phyloP scores from a whole-genome alignment of 78 protist species.

The Bodo saltans region DNA sequence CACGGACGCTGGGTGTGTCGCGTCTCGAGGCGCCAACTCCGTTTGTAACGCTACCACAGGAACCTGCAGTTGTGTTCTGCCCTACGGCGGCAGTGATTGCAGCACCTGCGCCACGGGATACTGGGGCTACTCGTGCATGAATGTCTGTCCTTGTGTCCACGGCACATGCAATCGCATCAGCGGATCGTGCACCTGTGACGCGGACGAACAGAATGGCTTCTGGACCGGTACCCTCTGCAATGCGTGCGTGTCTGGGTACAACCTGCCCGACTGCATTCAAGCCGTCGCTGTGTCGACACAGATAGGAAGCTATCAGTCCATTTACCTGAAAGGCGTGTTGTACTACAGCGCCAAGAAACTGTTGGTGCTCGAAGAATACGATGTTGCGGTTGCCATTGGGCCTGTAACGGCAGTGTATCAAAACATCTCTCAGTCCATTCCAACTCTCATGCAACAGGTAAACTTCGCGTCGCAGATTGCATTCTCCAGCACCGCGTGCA shows the following conservation, averaged over 20 bases:
- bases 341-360: no score
- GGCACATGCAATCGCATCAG: neutral
- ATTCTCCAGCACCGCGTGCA: no score
- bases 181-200: constrained; percentile 4
- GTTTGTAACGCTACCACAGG: no score
- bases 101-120: constrained; percentile 9
- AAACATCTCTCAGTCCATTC: no score
- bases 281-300: no score
- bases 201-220: neutral
- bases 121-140: neutral
- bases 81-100: neutral
- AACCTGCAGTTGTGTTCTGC: neutral
- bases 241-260: neutral
- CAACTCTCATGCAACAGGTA: no score
- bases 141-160: neutral
- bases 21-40: neutral
- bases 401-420: no score
- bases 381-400: no score
- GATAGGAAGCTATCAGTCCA: no score
- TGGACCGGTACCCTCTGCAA: neutral
- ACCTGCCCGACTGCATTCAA: neutral
- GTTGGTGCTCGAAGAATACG: no score
- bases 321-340: no score
- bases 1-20: neutral
- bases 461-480: no score